Evolutionary conservation across 2,329 filamentous ascomycete species (phyloP).

Genomic region (Zymoseptoria brevis): DNA sequence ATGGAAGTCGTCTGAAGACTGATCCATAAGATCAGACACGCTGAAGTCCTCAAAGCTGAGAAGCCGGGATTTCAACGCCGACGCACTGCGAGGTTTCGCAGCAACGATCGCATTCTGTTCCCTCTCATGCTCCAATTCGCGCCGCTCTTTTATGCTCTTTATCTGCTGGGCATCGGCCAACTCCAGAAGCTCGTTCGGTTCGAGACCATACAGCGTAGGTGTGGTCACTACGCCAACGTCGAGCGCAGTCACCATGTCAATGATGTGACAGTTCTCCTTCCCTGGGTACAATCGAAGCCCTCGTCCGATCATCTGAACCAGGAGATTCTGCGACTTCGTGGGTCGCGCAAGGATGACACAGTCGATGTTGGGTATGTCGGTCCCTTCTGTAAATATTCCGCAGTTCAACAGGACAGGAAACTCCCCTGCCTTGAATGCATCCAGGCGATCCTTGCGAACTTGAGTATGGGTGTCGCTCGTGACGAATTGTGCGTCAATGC

Average conservation of each 20-base stretch:
- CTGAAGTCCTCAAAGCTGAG: constrained; percentile 87
- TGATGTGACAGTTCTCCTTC: constrained; percentile 86
- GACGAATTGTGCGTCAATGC: constrained; percentile 78
- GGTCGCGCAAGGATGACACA: constrained; percentile 82
- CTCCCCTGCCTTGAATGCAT: constrained; percentile 65
- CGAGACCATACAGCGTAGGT: constrained; percentile 85
- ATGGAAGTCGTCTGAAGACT: constrained; percentile 68
- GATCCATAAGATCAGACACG: constrained; percentile 81
- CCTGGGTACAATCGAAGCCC: constrained; percentile 75
- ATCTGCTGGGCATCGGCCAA: constrained; percentile 58
- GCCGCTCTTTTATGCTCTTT: constrained; percentile 43
- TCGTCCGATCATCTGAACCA: constrained; percentile 96
- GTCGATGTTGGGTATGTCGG: constrained; percentile 95
- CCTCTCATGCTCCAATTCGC: constrained; percentile 36
- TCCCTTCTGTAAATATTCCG: constrained; percentile 93
- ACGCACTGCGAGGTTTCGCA: background rate
- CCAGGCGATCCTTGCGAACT: constrained; percentile 62
- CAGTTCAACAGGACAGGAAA: constrained; percentile 91
- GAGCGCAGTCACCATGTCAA: constrained; percentile 88
- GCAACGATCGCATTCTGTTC: constrained; percentile 26
- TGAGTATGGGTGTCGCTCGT: constrained; percentile 68
- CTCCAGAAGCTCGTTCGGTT: constrained; percentile 69
- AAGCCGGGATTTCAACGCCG: constrained; percentile 1
- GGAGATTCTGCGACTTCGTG: constrained; percentile 82
- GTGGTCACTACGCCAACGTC: constrained; percentile 80